Conservation (phyloP, 148 eudicot genomes). For the Rhododendron ferrugineum region DNA sequence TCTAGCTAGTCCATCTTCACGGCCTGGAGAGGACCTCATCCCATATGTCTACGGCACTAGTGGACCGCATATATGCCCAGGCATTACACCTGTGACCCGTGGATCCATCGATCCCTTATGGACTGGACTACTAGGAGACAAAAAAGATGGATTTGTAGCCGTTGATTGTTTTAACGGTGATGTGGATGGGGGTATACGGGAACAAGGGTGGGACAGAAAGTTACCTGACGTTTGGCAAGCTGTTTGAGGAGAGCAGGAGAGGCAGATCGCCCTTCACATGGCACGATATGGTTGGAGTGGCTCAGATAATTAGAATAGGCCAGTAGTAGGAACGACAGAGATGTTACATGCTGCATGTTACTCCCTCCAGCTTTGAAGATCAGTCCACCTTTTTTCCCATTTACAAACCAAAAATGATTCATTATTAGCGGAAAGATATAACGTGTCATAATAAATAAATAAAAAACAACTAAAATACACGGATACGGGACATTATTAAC, state of each 20-base stretch:
- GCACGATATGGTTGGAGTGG: constrained; percentile 81
- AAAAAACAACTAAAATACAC: neutral
- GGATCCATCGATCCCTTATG: neutral
- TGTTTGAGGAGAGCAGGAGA: constrained; percentile 66
- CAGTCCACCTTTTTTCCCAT: constrained; percentile 50
- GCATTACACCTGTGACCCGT: neutral
- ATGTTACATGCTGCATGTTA: constrained; percentile 99
- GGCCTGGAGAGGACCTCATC: neutral
- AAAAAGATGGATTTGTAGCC: neutral
- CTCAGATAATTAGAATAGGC: constrained; percentile 91
- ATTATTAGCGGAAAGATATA: neutral
- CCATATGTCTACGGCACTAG: neutral
- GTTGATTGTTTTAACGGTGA: neutral
- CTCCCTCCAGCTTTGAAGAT: constrained; percentile 88
- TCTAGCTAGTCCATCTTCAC: too few species aligned
- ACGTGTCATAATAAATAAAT: neutral
- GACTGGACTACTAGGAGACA: neutral
- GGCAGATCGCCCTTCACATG: constrained; percentile 68
- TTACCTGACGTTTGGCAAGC: constrained; percentile 86
- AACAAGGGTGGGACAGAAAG: neutral
- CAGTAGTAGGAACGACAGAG: constrained; percentile 71
- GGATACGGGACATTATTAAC: too few species aligned
- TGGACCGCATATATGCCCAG: neutral
- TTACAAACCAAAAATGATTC: neutral
- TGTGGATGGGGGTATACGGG: neutral